Percentiles rank a stretch among this genome's conserved stretches.
These are phyloP conservation scores for Coemansia sp. DNA, from an alignment of 192 early-diverging fungal genomes.

Conservation along the genomic window DNA sequence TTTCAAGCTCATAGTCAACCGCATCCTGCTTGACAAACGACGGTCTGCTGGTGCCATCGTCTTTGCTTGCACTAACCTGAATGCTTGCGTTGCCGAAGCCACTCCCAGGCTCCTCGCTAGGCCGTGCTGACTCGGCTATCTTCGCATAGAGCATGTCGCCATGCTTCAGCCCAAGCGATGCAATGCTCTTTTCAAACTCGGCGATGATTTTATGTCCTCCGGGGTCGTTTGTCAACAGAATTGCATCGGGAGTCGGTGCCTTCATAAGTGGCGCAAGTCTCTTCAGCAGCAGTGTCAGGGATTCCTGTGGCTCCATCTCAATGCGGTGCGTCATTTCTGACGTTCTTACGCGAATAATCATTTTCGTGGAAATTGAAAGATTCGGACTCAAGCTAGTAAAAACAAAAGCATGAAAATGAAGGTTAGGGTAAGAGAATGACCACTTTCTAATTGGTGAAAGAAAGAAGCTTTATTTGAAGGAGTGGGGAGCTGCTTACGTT, in stretches of 20 bases:
- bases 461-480: slow-evolving; percentile 3
- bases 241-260: slow-evolving; percentile 34
- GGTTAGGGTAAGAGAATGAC: neutral
- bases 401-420: neutral
- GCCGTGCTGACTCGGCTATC: slow-evolving; percentile 28
- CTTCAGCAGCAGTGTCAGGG: slow-evolving; percentile 30
- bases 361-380: neutral
- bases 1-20: slow-evolving; percentile 80
- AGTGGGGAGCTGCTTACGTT: neutral
- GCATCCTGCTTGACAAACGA: slow-evolving; percentile 59
- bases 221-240: slow-evolving; percentile 32
- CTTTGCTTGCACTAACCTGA: slow-evolving; percentile 1
- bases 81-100: neutral
- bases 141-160: slow-evolving; percentile 44
- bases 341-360: slow-evolving; percentile 51
- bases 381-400: neutral
- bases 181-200: slow-evolving; percentile 35
- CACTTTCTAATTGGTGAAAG: neutral
- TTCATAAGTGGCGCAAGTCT: slow-evolving; percentile 34
- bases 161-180: slow-evolving; percentile 42
- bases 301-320: slow-evolving; percentile 29
- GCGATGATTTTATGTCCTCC: slow-evolving; percentile 27
- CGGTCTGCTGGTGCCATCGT: neutral
- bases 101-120: slow-evolving; percentile 22
- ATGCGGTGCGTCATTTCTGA: slow-evolving; percentile 52